Evolutionary conservation across 495 filamentous ascomycete species (phyloP).

Genomic region (Aspergillus olivimuriae): DNA sequence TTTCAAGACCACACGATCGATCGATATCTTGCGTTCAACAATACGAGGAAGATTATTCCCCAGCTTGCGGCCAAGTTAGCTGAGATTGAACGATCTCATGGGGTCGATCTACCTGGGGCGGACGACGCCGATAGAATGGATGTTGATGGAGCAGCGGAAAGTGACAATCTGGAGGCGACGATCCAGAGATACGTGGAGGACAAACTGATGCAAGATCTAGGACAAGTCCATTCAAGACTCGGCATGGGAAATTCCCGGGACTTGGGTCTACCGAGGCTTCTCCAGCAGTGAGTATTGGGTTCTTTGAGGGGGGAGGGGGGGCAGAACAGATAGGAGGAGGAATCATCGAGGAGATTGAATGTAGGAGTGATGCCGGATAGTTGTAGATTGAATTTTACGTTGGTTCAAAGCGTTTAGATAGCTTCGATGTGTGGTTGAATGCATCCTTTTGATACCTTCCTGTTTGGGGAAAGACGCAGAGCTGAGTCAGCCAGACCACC

Average conservation of each 20-base stretch:
- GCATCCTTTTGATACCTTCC: no score
- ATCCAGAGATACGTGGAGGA: no score
- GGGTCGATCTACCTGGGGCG: neutral
- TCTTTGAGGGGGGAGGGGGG: neutral
- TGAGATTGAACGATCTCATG: neutral
- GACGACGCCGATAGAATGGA: neutral
- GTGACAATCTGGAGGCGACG: no score
- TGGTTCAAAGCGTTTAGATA: no score
- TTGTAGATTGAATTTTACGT: no score
- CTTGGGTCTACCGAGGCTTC: neutral
- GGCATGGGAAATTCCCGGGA: neutral
- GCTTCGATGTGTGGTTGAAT: no score
- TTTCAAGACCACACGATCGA: conserved; percentile 3
- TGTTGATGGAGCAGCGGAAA: neutral
- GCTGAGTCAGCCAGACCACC: conserved; percentile 10
- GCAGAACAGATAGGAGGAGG: neutral
- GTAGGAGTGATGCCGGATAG: neutral
- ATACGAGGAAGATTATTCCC: neutral
- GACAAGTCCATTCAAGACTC: neutral
- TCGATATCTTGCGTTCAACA: neutral
- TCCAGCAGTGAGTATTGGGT: neutral
- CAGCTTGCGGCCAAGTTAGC: neutral
- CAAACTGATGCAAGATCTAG: no score
- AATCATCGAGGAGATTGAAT: neutral
- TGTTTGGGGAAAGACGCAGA: neutral